Conservation (phyloP, 345 rosid genomes). For the Laguncularia racemosa region DNA sequence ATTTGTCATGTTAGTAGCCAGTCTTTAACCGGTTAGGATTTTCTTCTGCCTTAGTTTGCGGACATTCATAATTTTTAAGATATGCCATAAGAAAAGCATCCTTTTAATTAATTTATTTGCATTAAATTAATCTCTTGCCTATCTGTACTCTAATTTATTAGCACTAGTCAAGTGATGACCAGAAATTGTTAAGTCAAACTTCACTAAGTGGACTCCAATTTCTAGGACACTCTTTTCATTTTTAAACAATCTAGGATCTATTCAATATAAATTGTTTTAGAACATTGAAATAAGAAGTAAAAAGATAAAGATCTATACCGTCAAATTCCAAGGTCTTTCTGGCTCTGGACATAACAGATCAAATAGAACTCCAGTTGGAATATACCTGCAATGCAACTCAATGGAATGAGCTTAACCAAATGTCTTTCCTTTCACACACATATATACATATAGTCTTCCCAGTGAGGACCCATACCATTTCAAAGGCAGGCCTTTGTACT, state of each 20-base stretch:
- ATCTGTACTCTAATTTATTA: no score
- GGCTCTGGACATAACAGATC: slow-evolving; percentile 87
- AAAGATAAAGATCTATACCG: slow-evolving; percentile 30
- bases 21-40: no score
- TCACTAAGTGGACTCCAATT: background rate
- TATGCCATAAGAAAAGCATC: background rate
- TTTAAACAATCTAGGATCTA: no score
- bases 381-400: slow-evolving; percentile 42
- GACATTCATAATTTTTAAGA: no score
- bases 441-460: background rate
- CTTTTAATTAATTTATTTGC: no score
- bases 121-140: no score
- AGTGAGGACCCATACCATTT: slow-evolving; percentile 47
- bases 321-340: slow-evolving; percentile 90
- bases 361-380: slow-evolving; percentile 89
- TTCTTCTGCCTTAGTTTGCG: no score
- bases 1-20: no score
- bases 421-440: background rate
- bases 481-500: slow-evolving; percentile 80
- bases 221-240: no score
- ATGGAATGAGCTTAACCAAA: background rate
- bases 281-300: background rate
- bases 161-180: no score
- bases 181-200: background rate
- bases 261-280: background rate